Percentiles rank a stretch among this genome's conserved stretches.
Conservation (phyloP, 306 rosid genomes). For the Rubus idaeus region DNA sequence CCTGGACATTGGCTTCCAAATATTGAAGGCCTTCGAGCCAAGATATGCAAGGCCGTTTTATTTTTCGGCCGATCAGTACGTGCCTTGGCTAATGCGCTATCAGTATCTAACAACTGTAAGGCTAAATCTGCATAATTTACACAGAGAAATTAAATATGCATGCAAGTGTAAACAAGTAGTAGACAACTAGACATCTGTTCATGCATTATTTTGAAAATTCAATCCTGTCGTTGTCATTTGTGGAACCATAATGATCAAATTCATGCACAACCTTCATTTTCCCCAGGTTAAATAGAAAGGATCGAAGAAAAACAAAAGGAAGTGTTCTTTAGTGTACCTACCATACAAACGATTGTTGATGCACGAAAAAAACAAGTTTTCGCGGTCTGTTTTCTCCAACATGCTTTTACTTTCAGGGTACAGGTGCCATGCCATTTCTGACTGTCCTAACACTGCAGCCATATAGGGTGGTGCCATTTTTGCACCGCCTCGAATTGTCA, state of each 20-base stretch:
- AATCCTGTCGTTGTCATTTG: background rate
- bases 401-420: background rate
- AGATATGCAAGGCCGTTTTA: no score
- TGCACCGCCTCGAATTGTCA: background rate
- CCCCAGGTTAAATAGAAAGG: background rate
- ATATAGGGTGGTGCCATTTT: slow-evolving; percentile 7
- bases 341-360: slow-evolving; percentile 15
- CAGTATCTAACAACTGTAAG: no score
- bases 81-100: no score
- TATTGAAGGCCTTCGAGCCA: no score
- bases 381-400: background rate
- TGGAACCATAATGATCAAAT: background rate
- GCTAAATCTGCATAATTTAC: no score
- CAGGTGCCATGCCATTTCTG: slow-evolving; percentile 2
- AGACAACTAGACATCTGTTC: no score
- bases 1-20: no score
- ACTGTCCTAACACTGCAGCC: slow-evolving; percentile 15
- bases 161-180: no score
- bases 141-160: no score
- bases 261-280: background rate
- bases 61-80: no score
- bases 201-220: no score
- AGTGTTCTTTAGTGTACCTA: background rate
- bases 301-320: background rate
- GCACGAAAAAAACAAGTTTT: background rate